A percentile compares a stretch with the other conserved stretches of the same genome.
These are phyloP conservation scores for Cymbopogon flexuosus DNA, from an alignment of 202 grass and related monocot genomes.

Conservation along the genomic window DNA sequence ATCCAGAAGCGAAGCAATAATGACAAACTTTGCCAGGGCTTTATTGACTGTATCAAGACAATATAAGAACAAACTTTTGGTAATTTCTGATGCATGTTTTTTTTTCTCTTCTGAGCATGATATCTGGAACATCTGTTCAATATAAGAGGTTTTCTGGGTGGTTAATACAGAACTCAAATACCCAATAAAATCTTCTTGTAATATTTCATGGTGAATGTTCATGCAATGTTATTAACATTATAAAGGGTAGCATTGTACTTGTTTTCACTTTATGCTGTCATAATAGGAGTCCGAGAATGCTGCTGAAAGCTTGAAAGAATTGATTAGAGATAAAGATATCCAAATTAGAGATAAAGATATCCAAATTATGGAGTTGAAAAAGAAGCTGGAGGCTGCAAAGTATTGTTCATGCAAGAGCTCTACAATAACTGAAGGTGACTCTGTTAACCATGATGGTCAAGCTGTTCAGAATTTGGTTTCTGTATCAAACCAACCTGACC, in stretches of 20 bases:
- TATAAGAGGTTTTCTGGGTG: not conserved
- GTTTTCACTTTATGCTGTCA: slow-evolving; percentile 5
- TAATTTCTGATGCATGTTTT: slow-evolving; percentile 19
- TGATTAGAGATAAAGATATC: slow-evolving; percentile 1
- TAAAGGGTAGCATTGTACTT: not conserved
- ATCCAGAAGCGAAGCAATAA: slow-evolving; percentile 65
- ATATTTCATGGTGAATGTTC: not conserved
- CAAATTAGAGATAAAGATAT: not conserved
- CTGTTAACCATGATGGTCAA: slow-evolving; percentile 28
- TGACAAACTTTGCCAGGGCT: slow-evolving; percentile 62
- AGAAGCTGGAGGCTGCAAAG: slow-evolving; percentile 37
- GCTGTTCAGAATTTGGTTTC: slow-evolving; percentile 5
- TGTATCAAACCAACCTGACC: slow-evolving; percentile 21
- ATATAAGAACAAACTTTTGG: slow-evolving; percentile 70
- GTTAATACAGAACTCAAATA: not conserved
- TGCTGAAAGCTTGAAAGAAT: slow-evolving; percentile 38
- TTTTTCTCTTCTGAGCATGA: slow-evolving; percentile 2
- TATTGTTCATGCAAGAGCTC: slow-evolving; percentile 40
- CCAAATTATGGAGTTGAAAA: slow-evolving; percentile 44
- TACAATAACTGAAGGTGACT: slow-evolving; percentile 19
- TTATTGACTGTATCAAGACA: slow-evolving; percentile 67
- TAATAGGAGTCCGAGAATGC: slow-evolving; percentile 63
- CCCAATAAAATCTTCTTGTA: not conserved
- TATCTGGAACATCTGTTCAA: slow-evolving; percentile 23
- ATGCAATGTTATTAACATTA: not conserved